phyloP scores from a whole-genome alignment of 1,284 basidiomycete genomes.

The Fomitopsis betulina region DNA sequence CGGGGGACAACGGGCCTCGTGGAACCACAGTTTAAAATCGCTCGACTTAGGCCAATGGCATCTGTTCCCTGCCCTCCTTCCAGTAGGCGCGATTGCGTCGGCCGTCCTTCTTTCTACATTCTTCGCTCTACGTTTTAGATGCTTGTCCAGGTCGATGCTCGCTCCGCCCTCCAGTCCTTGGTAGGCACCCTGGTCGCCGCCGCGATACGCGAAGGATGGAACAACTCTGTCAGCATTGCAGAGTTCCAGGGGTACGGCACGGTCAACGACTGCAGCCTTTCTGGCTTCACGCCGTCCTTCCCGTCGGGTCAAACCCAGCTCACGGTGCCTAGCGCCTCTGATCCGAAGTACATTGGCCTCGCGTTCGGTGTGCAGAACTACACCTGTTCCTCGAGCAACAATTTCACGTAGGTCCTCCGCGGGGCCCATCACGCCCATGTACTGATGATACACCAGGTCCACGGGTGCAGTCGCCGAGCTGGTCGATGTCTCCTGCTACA shows the following conservation, averaged over 20 bases:
- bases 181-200: too few species aligned
- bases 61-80: too few species aligned
- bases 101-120: too few species aligned
- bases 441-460: conserved; percentile 16
- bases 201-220: too few species aligned
- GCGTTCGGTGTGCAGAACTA: conserved; percentile 38
- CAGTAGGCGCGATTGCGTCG: too few species aligned
- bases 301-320: conserved; percentile 23
- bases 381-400: conserved; percentile 32
- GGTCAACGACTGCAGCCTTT: conserved; percentile 17
- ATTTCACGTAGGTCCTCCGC: conserved; percentile 27
- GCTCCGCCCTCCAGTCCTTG: too few species aligned
- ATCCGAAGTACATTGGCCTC: conserved; percentile 39
- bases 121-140: too few species aligned
- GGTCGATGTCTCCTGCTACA: conserved; percentile 56
- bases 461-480: conserved; percentile 52
- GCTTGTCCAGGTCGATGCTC: too few species aligned
- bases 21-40: too few species aligned
- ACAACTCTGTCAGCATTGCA: too few species aligned
- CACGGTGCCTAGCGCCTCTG: conserved; percentile 14
- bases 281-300: conserved; percentile 16
- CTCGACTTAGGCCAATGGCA: too few species aligned
- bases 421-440: background rate
- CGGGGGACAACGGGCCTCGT: too few species aligned
- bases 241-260: background rate